phyloP scores from a whole-genome alignment of 352 stramenopile species.

The Elongisporangium prolatum region DNA sequence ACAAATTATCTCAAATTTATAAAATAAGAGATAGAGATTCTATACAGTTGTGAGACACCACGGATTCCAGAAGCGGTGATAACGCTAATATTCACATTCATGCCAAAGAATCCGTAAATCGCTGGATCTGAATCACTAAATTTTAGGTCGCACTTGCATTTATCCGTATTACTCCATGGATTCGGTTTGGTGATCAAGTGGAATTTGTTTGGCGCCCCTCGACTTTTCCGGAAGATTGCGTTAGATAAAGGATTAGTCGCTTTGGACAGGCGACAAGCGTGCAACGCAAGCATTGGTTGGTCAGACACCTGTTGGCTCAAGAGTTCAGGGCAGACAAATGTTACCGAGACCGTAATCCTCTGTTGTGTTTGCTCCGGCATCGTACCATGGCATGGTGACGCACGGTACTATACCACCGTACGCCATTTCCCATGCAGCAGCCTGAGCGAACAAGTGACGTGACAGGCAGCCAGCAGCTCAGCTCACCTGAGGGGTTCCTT shows the following conservation, averaged over 20 bases:
- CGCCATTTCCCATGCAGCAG: neutral
- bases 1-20: neutral
- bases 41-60: neutral
- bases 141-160: neutral
- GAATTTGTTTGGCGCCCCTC: neutral
- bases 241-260: neutral
- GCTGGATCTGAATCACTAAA: neutral
- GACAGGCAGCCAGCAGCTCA: neutral
- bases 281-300: neutral
- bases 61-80: neutral
- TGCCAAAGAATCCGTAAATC: neutral
- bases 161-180: neutral
- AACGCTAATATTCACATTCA: neutral
- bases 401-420: neutral
- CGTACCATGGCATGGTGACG: neutral
- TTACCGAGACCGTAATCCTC: neutral
- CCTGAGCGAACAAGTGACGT: neutral
- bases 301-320: neutral
- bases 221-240: neutral
- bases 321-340: neutral
- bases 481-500: neutral
- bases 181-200: neutral
- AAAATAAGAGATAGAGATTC: neutral
- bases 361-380: neutral
- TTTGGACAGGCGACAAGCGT: neutral